phyloP scores from a whole-genome alignment of 495 filamentous ascomycete species.

The Hyaloscypha hepaticicola region DNA sequence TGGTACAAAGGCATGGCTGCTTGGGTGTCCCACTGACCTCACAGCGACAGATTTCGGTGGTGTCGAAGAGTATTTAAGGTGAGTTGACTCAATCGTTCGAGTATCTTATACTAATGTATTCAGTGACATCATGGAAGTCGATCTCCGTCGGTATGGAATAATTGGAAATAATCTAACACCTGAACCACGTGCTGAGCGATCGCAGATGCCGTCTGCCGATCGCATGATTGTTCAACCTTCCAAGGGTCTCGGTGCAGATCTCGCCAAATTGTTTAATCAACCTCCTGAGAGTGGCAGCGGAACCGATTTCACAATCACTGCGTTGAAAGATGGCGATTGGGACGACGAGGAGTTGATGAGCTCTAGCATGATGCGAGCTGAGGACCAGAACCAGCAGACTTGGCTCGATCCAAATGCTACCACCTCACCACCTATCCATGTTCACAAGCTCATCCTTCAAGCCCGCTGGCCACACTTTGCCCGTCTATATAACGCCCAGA shows the following conservation, averaged over 20 bases:
- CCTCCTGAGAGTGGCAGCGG: slow-evolving; percentile 74
- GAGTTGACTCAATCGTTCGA: background rate
- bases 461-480: slow-evolving; percentile 96
- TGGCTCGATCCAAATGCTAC: slow-evolving; percentile 61
- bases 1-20: slow-evolving; percentile 91
- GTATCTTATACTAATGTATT: slow-evolving; percentile 5
- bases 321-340: slow-evolving; percentile 65
- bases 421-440: slow-evolving; percentile 86
- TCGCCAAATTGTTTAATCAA: slow-evolving; percentile 82
- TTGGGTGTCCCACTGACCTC: slow-evolving; percentile 81
- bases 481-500: slow-evolving; percentile 84
- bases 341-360: slow-evolving; percentile 61
- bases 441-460: slow-evolving; percentile 88
- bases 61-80: slow-evolving; percentile 78
- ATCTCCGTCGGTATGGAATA: slow-evolving; percentile 79
- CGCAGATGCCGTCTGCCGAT: slow-evolving; percentile 46
- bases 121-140: slow-evolving; percentile 85
- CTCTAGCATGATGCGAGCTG: slow-evolving; percentile 43
- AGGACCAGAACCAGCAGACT: slow-evolving; percentile 47
- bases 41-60: slow-evolving; percentile 47
- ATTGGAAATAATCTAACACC: slow-evolving; percentile 72
- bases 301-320: slow-evolving; percentile 83
- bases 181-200: slow-evolving; percentile 57
- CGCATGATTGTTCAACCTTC: slow-evolving; percentile 40
- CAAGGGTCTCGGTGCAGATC: slow-evolving; percentile 74